Base-by-base conservation (phyloP, 2,329 filamentous ascomycete species). In the Grosmannia penicillata region DNA sequence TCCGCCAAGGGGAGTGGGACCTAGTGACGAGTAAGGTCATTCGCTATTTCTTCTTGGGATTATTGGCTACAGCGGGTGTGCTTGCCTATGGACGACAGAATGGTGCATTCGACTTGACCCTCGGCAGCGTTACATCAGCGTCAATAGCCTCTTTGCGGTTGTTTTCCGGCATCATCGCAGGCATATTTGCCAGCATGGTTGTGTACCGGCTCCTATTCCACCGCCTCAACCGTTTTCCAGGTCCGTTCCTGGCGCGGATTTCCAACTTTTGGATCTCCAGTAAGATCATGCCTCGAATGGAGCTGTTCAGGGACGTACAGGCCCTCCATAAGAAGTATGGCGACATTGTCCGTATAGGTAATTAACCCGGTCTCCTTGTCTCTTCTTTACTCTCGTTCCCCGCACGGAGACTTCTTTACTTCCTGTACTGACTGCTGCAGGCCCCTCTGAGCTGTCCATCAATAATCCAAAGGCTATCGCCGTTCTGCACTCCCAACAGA, bases 151-250 rank as follows among this genome's bases (percentile, higher is more conserved):
- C 13, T 10, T n/a, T 35, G 4, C n/a, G 14, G 14, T 19, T 39
- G 11, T 10, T 24, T 6, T 25, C n/a, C 31, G 4, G 6, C 17
- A 10, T 34, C 14, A 23, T 42, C 10, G 30, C 25, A 8, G 41
- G 37, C 15, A 14, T 45, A 2, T 42, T 30, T 17, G 19, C 26
- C 10, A 47, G 45, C 37, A 40, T 45, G 22, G 22, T 37, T 14
- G 25, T 45, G 19, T 47, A 47, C 32, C 44, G 43, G 14, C 9
- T 36, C 22, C 36, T 43, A 26, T 43, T 47, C 33, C 45, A 47
- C 21, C 43, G 41, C 5, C 38, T 47, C 3, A 22, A 33, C 6
- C 33, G 19, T 11, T 47, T 41, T 22, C 45, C 45, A 5, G 45
- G 45, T 7, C 45, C 45, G 6, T 28, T 43, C 8, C 13, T 19